These are phyloP conservation scores for Rubroboletus satanas DNA, from an alignment of 768 basidiomycete genomes.

Conservation along the genomic window DNA sequence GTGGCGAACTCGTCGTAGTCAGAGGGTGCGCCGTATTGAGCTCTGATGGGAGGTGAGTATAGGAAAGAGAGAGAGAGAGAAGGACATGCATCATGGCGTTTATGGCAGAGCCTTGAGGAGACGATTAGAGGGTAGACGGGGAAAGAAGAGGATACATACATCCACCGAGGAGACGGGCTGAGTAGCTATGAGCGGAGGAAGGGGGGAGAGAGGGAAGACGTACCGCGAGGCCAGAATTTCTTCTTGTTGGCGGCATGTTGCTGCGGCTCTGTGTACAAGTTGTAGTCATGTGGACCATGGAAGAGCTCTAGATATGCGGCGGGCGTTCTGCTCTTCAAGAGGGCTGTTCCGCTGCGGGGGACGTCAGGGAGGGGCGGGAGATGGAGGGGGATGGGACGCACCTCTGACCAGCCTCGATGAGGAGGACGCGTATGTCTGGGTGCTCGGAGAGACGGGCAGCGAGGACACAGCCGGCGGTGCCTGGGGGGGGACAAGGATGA, in stretches of 20 bases:
- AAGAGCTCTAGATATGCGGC: slow-evolving; percentile 42
- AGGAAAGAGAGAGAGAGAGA: not conserved
- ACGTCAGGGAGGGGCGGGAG: not conserved
- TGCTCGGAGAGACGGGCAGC: slow-evolving; percentile 43
- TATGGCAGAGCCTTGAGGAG: slow-evolving; percentile 49
- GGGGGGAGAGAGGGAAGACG: not conserved
- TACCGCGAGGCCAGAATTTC: slow-evolving; percentile 67
- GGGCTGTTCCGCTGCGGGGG: slow-evolving; percentile 40
- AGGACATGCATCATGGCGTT: slow-evolving; percentile 50
- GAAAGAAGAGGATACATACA: slow-evolving; percentile 43
- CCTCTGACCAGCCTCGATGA: slow-evolving; percentile 47
- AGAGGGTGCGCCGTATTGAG: slow-evolving; percentile 61
- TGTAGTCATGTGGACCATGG: slow-evolving; percentile 45
- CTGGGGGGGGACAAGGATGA: slow-evolving; percentile 13
- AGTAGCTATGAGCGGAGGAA: not conserved
- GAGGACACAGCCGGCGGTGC: slow-evolving; percentile 44
- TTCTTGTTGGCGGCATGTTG: slow-evolving; percentile 41
- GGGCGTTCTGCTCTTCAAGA: slow-evolving; percentile 43
- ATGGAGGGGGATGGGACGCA: slow-evolving; percentile 16
- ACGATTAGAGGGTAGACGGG: not conserved
- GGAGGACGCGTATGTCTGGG: slow-evolving; percentile 33
- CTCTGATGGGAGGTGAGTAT: slow-evolving; percentile 24
- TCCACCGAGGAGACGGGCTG: slow-evolving; percentile 69
- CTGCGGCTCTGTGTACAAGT: slow-evolving; percentile 57
- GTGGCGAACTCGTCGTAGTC: slow-evolving; percentile 68